Percentiles rank a stretch among this genome's conserved stretches.
Evolutionary conservation across 495 filamentous ascomycete species (phyloP).

Genomic region (Aspergillus conjunctus): DNA sequence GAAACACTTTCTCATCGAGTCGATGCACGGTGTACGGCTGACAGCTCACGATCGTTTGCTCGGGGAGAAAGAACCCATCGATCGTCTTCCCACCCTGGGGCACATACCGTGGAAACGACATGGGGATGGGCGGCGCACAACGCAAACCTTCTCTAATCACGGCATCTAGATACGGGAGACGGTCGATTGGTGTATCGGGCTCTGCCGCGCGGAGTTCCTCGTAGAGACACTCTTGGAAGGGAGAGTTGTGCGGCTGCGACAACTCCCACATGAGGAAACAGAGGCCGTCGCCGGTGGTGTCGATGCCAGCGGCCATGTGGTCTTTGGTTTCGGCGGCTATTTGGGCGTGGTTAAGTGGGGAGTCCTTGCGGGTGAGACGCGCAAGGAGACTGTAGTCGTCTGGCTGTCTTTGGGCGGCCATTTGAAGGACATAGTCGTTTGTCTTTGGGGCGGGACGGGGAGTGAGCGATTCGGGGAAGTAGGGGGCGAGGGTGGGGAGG

Average conservation of each 20-base stretch:
- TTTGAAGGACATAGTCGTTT: slow-evolving; percentile 35
- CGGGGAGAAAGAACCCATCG: slow-evolving; percentile 52
- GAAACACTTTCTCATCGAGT: slow-evolving; percentile 55
- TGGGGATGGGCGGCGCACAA: slow-evolving; percentile 64
- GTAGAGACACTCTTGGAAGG: slow-evolving; percentile 49
- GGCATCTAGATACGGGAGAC: slow-evolving; percentile 60
- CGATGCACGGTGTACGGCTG: slow-evolving; percentile 70
- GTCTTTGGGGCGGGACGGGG: slow-evolving; percentile 35
- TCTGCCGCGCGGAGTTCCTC: slow-evolving; percentile 44
- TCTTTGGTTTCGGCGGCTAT: slow-evolving; percentile 52
- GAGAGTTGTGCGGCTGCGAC: slow-evolving; percentile 52
- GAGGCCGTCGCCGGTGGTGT: slow-evolving; percentile 65
- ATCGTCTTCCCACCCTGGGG: slow-evolving; percentile 45
- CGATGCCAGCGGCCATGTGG: slow-evolving; percentile 62
- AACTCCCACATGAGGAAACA: slow-evolving; percentile 70
- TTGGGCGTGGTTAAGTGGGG: slow-evolving; percentile 29
- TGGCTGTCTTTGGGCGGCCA: slow-evolving; percentile 27
- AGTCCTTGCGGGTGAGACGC: slow-evolving; percentile 37
- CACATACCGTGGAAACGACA: slow-evolving; percentile 65
- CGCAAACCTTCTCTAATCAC: slow-evolving; percentile 62
- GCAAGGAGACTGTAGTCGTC: slow-evolving; percentile 36
- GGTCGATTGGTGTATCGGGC: slow-evolving; percentile 43
- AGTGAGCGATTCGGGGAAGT: slow-evolving; percentile 31
- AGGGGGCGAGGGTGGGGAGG: slow-evolving; percentile 28
- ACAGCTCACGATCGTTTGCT: slow-evolving; percentile 64